These are phyloP conservation scores for Candida sojae DNA, from an alignment of 1,139 yeast genomes.

Conservation along the genomic window DNA sequence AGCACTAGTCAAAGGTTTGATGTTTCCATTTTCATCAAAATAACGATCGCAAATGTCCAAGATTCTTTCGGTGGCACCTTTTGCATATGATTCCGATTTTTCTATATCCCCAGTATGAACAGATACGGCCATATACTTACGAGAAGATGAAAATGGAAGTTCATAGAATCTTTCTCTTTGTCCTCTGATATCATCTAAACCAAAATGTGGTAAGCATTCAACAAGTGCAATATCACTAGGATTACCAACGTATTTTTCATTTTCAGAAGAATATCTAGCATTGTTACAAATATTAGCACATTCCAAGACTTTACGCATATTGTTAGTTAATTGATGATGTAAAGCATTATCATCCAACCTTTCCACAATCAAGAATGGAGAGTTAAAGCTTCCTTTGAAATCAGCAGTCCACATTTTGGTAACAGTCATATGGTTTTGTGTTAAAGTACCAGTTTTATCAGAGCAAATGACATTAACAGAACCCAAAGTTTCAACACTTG, in stretches of 20 bases:
- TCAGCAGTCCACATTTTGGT: slow-evolving; percentile 82
- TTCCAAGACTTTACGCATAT: slow-evolving; percentile 57
- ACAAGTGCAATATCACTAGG: slow-evolving; percentile 92
- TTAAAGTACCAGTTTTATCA: slow-evolving; percentile 93
- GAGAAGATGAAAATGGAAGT: slow-evolving; percentile 78
- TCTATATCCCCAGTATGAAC: slow-evolving; percentile 58
- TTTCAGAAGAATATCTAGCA: slow-evolving; percentile 67
- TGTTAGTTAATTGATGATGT: slow-evolving; percentile 50
- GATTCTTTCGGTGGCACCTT: slow-evolving; percentile 89
- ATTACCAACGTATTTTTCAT: slow-evolving; percentile 78
- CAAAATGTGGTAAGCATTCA: slow-evolving; percentile 72
- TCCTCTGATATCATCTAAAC: slow-evolving; percentile 67
- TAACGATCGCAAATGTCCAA: slow-evolving; percentile 62
- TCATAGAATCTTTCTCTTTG: slow-evolving; percentile 63
- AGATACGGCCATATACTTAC: slow-evolving; percentile 89
- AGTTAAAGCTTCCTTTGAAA: slow-evolving; percentile 55
- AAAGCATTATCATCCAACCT: slow-evolving; percentile 41
- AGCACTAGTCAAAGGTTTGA: slow-evolving; percentile 54
- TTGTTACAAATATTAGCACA: slow-evolving; percentile 84
- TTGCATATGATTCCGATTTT: slow-evolving; percentile 64
- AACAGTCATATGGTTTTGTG: slow-evolving; percentile 93
- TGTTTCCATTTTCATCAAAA: slow-evolving; percentile 57
- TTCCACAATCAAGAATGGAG: slow-evolving; percentile 51
- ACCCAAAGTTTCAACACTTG: slow-evolving; percentile 94
- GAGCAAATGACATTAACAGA: slow-evolving; percentile 94